Evolutionary conservation across 768 basidiomycete genomes (phyloP).

Genomic region (Pleurotus ostreatus): DNA sequence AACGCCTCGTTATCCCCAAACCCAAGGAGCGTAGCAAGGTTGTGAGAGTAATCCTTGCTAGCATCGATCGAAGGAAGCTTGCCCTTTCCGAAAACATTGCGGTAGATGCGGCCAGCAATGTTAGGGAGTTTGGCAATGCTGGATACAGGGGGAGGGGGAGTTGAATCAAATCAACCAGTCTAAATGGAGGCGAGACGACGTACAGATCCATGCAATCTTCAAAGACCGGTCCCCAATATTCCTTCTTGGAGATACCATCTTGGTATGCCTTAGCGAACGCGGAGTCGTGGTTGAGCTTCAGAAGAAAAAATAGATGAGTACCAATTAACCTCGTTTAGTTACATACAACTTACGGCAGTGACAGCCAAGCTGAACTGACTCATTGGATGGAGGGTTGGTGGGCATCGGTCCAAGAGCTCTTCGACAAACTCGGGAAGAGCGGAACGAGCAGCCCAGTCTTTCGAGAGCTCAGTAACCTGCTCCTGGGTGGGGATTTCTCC

Average conservation of each 20-base stretch:
- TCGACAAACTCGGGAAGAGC: conserved; percentile 93
- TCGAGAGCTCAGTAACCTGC: conserved; percentile 81
- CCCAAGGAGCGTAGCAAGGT: conserved; percentile 86
- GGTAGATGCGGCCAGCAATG: conserved; percentile 91
- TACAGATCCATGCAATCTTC: conserved; percentile 89
- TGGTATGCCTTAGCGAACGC: conserved; percentile 95
- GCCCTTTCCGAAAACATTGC: conserved; percentile 83
- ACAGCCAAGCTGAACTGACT: conserved; percentile 96
- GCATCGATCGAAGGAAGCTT: conserved; percentile 85
- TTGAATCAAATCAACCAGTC: not conserved
- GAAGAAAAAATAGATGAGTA: conserved; percentile 7
- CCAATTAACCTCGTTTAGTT: not conserved
- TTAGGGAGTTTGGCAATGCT: conserved; percentile 96
- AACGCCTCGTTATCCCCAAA: conserved; percentile 86
- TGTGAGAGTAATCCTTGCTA: conserved; percentile 84
- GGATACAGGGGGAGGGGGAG: not conserved
- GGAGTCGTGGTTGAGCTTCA: conserved; percentile 87
- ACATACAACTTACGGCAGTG: conserved; percentile 62
- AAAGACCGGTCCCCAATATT: conserved; percentile 95
- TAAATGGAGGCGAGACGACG: conserved; percentile 9
- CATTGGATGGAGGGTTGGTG: conserved; percentile 95
- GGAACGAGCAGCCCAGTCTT: conserved; percentile 93
- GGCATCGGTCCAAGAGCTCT: conserved; percentile 91
- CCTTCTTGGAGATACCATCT: conserved; percentile 87
- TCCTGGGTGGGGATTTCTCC: conserved; percentile 91